Evolutionary conservation across 176 grass and related monocot species (phyloP).

Genomic region (Hsuehochloa calcarea): DNA sequence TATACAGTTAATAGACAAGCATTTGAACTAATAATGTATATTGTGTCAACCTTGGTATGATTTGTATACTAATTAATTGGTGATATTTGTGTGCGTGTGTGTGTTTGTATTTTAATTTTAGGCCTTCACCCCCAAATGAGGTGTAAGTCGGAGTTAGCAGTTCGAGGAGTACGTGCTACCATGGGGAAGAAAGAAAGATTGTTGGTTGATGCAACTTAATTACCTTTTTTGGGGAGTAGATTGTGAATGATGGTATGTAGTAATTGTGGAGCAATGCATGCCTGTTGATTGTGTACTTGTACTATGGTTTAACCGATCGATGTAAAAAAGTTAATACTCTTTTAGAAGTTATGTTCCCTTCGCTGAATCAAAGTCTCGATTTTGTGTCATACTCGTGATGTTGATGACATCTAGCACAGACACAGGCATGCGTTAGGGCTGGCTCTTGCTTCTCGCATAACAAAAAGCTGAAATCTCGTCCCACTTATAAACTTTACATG

Average conservation of each 20-base stretch:
- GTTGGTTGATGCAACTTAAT: constrained; percentile 6
- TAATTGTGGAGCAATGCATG: constrained; percentile 36
- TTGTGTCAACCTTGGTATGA: not conserved
- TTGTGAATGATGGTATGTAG: constrained; percentile 25
- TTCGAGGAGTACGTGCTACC: constrained; percentile 2
- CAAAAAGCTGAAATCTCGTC: not conserved
- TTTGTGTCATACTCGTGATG: not conserved
- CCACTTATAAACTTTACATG: not conserved
- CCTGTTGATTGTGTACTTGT: constrained; percentile 43
- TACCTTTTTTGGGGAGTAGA: not conserved
- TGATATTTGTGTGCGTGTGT: not conserved
- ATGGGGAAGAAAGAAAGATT: constrained; percentile 30
- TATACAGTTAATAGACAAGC: not conserved
- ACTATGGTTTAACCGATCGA: constrained; percentile 21
- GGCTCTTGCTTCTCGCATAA: not conserved
- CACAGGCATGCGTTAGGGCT: not conserved
- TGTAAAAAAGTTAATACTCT: constrained; percentile 45
- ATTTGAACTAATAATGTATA: not conserved
- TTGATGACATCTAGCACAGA: not conserved
- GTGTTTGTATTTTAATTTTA: constrained; percentile 26
- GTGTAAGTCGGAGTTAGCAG: not conserved
- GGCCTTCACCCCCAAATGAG: constrained; percentile 89
- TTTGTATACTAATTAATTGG: constrained; percentile 4
- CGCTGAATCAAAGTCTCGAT: not conserved
- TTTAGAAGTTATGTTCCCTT: constrained; percentile 25